Evolutionary conservation across 179 eudicot genomes (phyloP).

Genomic region (Patellifolia procumbens): DNA sequence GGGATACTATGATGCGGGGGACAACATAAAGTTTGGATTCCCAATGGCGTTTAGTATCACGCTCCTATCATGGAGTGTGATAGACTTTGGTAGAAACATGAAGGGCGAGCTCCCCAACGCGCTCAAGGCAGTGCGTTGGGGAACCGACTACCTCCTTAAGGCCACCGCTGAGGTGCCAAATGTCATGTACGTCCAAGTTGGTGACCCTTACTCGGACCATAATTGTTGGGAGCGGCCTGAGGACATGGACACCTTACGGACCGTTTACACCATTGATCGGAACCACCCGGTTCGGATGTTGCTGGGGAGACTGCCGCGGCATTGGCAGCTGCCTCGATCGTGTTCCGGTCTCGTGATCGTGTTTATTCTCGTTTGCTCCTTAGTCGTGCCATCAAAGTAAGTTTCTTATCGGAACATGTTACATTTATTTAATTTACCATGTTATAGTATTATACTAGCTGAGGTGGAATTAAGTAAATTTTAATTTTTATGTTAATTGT

Average conservation of each 20-base stretch:
- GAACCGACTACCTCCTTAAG: conserved; percentile 76
- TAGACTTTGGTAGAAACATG: conserved; percentile 78
- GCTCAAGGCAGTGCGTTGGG: conserved; percentile 78
- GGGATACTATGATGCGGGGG: conserved; percentile 98
- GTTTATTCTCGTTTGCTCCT: conserved; percentile 70
- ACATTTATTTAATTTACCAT: no score
- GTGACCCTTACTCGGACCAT: conserved; percentile 80
- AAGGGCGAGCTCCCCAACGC: conserved; percentile 62
- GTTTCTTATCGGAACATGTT: no score
- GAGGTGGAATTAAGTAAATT: not conserved
- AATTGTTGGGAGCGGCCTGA: conserved; percentile 98
- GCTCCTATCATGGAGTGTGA: conserved; percentile 85
- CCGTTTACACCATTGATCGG: conserved; percentile 61
- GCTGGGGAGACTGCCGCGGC: conserved; percentile 99
- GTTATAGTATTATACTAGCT: no score
- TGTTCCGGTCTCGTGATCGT: conserved; percentile 67
- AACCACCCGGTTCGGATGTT: conserved; percentile 85
- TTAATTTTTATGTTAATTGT: not conserved
- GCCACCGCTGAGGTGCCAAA: conserved; percentile 61
- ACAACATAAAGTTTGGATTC: conserved; percentile 87
- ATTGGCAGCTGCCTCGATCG: conserved; percentile 90
- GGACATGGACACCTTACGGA: conserved; percentile 87
- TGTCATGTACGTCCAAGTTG: conserved; percentile 77
- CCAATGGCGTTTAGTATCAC: conserved; percentile 97
- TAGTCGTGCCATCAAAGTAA: conserved; percentile 72